These are phyloP conservation scores for Cladobotryum protrusum DNA, from an alignment of 2,329 filamentous ascomycete genomes.

Conservation along the genomic window DNA sequence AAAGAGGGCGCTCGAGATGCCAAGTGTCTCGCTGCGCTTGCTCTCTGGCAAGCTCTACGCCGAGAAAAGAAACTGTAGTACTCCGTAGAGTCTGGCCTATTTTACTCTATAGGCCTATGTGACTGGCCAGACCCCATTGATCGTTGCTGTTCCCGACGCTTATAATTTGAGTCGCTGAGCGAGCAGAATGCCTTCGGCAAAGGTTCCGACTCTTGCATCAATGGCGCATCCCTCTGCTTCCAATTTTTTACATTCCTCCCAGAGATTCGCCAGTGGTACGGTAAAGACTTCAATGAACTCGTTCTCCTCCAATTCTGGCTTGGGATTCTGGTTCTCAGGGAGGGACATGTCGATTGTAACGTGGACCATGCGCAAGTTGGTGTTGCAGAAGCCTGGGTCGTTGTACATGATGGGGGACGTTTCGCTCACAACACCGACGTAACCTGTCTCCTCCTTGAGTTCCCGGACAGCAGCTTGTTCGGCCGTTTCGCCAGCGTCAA, in stretches of 20 bases:
- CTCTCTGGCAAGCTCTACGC: conserved; percentile 51
- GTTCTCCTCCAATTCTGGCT: conserved; percentile 67
- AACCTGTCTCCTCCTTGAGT: conserved; percentile 62
- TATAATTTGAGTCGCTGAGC: conserved; percentile 51
- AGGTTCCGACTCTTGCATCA: conserved; percentile 69
- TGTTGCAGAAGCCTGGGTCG: conserved; percentile 62
- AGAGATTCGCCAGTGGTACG: conserved; percentile 57
- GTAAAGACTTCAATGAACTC: conserved; percentile 80
- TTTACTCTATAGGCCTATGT: conserved; percentile 2
- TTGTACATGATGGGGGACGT: conserved; percentile 62
- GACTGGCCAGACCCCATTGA: too few relatives aligned
- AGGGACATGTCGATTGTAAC: conserved; percentile 64
- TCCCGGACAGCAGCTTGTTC: conserved; percentile 58
- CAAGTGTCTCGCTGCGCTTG: conserved; percentile 54
- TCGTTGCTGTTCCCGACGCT: neutral
- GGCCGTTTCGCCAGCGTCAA: conserved; percentile 56
- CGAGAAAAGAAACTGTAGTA: conserved; percentile 39
- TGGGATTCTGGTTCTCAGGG: conserved; percentile 62
- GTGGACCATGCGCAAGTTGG: conserved; percentile 64
- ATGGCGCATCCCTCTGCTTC: conserved; percentile 70
- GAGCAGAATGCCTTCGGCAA: conserved; percentile 73
- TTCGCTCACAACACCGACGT: conserved; percentile 48
- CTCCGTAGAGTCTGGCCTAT: neutral
- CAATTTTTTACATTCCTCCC: conserved; percentile 58
- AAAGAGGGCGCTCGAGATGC: conserved; percentile 50